These are phyloP conservation scores for Telfairia occidentalis DNA, from an alignment of 331 rosid species.

Conservation along the genomic window DNA sequence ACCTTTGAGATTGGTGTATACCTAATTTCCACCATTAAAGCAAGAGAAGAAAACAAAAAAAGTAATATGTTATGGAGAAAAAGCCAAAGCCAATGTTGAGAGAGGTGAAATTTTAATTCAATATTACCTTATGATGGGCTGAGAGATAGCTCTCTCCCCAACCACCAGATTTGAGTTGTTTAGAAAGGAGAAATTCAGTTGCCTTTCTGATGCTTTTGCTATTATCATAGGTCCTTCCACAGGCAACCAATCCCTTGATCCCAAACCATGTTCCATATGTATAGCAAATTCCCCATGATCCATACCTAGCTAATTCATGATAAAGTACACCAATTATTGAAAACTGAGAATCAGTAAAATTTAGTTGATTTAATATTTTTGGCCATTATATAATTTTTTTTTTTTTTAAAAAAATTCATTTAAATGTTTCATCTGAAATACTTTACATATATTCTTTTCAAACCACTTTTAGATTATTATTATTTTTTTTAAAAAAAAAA, in stretches of 20 bases:
- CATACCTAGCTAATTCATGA: conserved; percentile 52
- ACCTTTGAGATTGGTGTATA: conserved; percentile 48
- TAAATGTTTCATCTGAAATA: no score
- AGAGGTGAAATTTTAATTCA: background rate
- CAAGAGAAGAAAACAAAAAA: background rate
- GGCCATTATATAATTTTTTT: no score
- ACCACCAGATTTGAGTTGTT: conserved; percentile 44
- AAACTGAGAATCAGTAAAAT: no score
- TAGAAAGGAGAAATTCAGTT: conserved; percentile 51
- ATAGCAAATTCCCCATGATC: conserved; percentile 78
- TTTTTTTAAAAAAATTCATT: no score
- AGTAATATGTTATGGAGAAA: no score
- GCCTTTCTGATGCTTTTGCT: conserved; percentile 42
- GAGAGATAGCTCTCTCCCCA: conserved; percentile 81
- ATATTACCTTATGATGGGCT: conserved; percentile 30
- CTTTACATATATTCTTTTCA: no score
- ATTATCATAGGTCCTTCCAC: conserved; percentile 34
- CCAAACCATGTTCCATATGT: conserved; percentile 81
- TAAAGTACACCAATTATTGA: no score
- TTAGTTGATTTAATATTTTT: no score
- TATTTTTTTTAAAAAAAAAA: no score
- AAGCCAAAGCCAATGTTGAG: background rate
- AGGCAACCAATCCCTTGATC: conserved; percentile 39
- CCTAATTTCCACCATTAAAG: conserved; percentile 21
- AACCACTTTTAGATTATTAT: no score